Evolutionary conservation across 257 asterid species (phyloP).

Genomic region (Solanum lycopersicoides): DNA sequence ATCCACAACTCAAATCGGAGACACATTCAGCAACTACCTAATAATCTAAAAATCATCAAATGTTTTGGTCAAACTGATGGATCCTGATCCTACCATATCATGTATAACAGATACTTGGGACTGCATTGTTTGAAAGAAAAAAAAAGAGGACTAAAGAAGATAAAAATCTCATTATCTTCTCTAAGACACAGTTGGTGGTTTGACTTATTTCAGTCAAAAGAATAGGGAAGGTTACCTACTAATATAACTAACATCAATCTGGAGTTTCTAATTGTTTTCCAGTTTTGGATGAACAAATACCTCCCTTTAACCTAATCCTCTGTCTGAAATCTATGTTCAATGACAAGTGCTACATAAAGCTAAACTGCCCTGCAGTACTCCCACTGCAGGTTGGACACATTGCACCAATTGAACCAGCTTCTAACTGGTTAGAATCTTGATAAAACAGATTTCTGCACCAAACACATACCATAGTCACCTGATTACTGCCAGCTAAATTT

Average conservation of each 20-base stretch:
- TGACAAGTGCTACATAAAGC: not conserved
- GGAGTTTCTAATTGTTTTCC: not conserved
- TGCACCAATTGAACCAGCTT: slow-evolving; percentile 51
- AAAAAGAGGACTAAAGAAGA: not conserved
- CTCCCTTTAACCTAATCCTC: not conserved
- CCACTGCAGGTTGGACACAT: slow-evolving; percentile 56
- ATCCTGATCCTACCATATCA: not conserved
- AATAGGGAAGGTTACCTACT: not conserved
- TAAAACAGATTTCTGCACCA: slow-evolving; percentile 63
- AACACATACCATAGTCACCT: slow-evolving; percentile 38
- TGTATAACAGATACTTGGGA: not conserved
- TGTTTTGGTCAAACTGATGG: not conserved
- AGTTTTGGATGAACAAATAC: not conserved
- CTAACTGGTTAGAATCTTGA: slow-evolving; percentile 36
- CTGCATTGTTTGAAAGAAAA: not conserved
- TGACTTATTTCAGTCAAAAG: not conserved
- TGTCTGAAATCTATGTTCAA: not conserved
- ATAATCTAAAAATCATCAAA: not conserved
- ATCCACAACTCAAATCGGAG: not conserved
- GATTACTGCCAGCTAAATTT: slow-evolving; percentile 17
- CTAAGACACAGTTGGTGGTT: not conserved
- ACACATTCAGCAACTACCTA: not conserved
- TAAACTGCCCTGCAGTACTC: slow-evolving; percentile 12
- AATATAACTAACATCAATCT: not conserved
- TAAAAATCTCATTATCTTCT: not conserved